These are phyloP conservation scores for Monosporascus cannonballus DNA, from an alignment of 2,329 filamentous ascomycete species.

Conservation along the genomic window DNA sequence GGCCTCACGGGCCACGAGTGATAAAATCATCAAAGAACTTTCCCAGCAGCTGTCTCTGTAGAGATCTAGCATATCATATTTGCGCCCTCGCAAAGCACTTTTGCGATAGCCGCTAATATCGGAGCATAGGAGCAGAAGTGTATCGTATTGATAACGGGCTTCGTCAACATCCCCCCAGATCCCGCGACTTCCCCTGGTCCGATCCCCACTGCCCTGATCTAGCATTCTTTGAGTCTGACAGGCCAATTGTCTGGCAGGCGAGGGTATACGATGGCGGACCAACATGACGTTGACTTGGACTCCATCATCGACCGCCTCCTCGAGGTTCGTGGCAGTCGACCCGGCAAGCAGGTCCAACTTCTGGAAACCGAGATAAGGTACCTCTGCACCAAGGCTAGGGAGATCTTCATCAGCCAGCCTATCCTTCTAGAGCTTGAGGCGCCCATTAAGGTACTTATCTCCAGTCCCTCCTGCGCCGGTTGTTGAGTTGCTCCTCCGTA, in stretches of 20 bases:
- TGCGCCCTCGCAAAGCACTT: not conserved
- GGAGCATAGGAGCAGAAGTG: conserved; percentile 5
- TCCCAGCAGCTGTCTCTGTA: not conserved
- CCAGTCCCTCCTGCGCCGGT: conserved; percentile 1
- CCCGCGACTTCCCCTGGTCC: conserved; percentile 1
- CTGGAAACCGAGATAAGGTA: conserved; percentile 94
- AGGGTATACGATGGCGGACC: conserved; percentile 52
- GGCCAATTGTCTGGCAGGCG: conserved; percentile 38
- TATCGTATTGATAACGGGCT: conserved; percentile 8
- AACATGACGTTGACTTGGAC: conserved; percentile 93
- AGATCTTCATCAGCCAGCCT: conserved; percentile 99
- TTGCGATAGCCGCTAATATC: not conserved
- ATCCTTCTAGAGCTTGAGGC: conserved; percentile 96
- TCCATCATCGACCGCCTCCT: conserved; percentile 98
- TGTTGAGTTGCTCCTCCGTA: conserved; percentile 1
- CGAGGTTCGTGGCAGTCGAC: conserved; percentile 94
- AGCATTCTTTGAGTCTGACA: conserved; percentile 22
- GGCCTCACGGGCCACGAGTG: not conserved
- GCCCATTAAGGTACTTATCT: conserved; percentile 81
- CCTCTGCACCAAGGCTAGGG: conserved; percentile 95
- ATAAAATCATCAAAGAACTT: not conserved
- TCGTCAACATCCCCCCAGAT: not conserved
- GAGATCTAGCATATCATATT: not conserved
- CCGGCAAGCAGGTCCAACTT: conserved; percentile 97
- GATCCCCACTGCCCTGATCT: conserved; percentile 16